Evolutionary conservation across 352 stramenopile species (phyloP), one percentile per base, ranked within the genome.

Genomic region (Pythium guiyangense): DNA sequence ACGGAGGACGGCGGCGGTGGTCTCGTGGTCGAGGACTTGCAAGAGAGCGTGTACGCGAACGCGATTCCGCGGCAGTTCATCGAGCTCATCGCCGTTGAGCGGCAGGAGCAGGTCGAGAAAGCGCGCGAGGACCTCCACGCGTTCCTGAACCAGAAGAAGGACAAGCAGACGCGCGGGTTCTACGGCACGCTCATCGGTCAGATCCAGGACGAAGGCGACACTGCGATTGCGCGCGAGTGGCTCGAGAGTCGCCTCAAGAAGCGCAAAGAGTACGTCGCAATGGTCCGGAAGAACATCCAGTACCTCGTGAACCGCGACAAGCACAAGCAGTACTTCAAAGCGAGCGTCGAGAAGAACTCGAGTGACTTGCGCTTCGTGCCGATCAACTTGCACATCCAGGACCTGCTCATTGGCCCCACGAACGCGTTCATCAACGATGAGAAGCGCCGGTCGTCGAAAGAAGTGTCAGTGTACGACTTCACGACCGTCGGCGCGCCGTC

Each of bases 321-420:
- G 55, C 78, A 95, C 75, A 93, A 93, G 52, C 76, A 86, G 50
- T 93, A 94, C 45, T 95, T 95, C 70, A 95, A 95, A 63, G 82
- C 86, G 5, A 94, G 84, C 53, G 80, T 93, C 17, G 86, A 92
- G 59, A 95, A 93, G 52, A 94, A 94, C 52, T 89, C 77, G 17
- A 59, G 73, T 0, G 84, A 91, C 22, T 61, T 95, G 59, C 83
- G 83, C 1, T 95, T 95, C 43, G 81, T 95, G 27, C 86, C 86
- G 15, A 90, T 94, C 55, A 95, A 95, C 43, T 70, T 95, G 64
- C 86, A 95, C 57, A 89, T 95, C 46, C 83, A 95, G 54, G 84
- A 94, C 45, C 59, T 93, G 42, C 64, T 94, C 0, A 90, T 95
- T 49, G 86, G 86, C 11, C 81, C 86, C 4, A 91, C 78, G 10